phyloP scores from a whole-genome alignment of 1,284 basidiomycete genomes.

The Sporisorium graminicola region DNA sequence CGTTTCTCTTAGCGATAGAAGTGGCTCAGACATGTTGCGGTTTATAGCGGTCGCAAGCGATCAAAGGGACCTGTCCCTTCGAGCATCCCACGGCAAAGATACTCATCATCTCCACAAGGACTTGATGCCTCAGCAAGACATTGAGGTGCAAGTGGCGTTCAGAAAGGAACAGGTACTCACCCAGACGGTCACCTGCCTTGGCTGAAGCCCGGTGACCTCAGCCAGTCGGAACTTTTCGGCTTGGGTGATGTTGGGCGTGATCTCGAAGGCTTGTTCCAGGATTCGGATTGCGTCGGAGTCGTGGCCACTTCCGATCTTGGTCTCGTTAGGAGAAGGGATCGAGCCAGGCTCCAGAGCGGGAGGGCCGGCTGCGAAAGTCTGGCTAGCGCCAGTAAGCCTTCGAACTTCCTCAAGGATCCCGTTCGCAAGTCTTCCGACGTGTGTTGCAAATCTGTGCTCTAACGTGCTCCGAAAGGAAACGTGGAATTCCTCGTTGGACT shows the following conservation, averaged over 20 bases:
- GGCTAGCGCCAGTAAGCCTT: not conserved
- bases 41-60: not conserved
- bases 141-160: conserved; percentile 1
- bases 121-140: not conserved
- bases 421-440: not conserved
- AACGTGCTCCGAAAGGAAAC: not conserved
- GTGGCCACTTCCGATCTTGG: conserved; percentile 35
- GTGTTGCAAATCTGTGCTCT: not conserved
- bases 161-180: conserved; percentile 48
- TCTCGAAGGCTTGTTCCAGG: conserved; percentile 61
- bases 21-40: not conserved
- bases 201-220: conserved; percentile 60
- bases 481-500: not conserved
- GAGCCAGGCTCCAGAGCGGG: not conserved
- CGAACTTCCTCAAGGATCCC: not conserved
- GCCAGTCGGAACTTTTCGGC: conserved; percentile 65
- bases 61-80: not conserved
- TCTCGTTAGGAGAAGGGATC: not conserved
- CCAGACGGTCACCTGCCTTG: conserved; percentile 68
- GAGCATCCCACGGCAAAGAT: not conserved
- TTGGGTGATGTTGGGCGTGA: conserved; percentile 64
- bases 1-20: not conserved
- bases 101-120: conserved; percentile 9
- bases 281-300: conserved; percentile 48
- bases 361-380: not conserved